A percentile compares a stretch with the other conserved stretches of the same genome.
Evolutionary conservation across 768 basidiomycete species (phyloP).

Genomic region (Termitomyces sp.): DNA sequence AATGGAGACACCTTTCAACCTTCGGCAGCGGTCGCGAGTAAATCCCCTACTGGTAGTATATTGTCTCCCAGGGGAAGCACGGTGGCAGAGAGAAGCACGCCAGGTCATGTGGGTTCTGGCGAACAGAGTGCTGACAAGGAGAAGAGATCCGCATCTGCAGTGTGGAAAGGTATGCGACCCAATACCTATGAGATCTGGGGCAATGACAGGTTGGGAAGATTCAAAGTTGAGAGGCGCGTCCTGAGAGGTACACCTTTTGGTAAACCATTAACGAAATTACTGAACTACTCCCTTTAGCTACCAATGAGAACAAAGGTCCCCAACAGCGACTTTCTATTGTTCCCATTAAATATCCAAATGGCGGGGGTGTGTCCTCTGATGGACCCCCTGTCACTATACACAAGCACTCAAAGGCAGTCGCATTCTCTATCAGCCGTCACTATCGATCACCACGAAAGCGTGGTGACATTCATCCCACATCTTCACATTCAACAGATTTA

Average conservation of each 20-base stretch:
- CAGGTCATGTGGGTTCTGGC: background rate
- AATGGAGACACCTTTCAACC: conserved; percentile 31
- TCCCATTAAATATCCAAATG: conserved; percentile 48
- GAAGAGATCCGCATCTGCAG: conserved; percentile 18
- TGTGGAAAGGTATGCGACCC: conserved; percentile 46
- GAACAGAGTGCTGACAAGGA: conserved; percentile 11
- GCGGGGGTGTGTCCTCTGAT: conserved; percentile 27
- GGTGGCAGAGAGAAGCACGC: conserved; percentile 16
- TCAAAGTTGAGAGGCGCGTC: conserved; percentile 53
- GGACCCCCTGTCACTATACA: conserved; percentile 72
- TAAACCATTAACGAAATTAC: background rate
- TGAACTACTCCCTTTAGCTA: conserved; percentile 23
- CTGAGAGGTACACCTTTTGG: conserved; percentile 29
- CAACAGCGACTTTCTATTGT: conserved; percentile 68
- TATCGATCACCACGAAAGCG: conserved; percentile 28
- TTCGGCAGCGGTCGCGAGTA: background rate
- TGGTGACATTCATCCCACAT: conserved; percentile 15
- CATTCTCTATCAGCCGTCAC: conserved; percentile 75
- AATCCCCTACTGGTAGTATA: conserved; percentile 23
- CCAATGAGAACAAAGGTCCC: conserved; percentile 52
- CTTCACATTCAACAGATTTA: conserved; percentile 7
- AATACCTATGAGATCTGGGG: conserved; percentile 65
- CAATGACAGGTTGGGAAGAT: conserved; percentile 58
- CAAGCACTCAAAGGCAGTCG: conserved; percentile 76
- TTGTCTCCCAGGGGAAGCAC: conserved; percentile 28